Evolutionary conservation across 345 rosid genomes (phyloP).

Genomic region (Boechera retrofracta): DNA sequence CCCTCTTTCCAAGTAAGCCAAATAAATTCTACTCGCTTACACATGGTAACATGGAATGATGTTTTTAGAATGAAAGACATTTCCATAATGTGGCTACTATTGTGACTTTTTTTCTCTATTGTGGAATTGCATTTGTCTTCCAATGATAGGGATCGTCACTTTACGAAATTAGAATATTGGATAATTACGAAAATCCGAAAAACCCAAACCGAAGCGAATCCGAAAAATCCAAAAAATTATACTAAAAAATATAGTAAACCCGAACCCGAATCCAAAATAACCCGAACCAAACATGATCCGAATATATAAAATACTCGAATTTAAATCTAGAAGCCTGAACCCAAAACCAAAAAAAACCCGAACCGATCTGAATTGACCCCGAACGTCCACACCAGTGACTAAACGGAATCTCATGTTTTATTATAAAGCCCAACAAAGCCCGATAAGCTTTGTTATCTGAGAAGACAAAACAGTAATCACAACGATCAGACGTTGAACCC

Average conservation of each 20-base stretch:
- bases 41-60: conserved; percentile 8
- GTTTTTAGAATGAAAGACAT: neutral
- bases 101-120: neutral
- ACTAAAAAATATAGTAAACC: no score
- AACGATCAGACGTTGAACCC: conserved; percentile 34
- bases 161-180: conserved; percentile 14
- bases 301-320: no score
- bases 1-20: conserved; percentile 26
- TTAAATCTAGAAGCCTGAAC: no score
- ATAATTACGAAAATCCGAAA: neutral
- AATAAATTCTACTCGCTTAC: conserved; percentile 19
- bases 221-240: no score
- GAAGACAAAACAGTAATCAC: neutral
- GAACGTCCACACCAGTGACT: no score
- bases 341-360: no score
- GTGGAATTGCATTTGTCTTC: conserved; percentile 19
- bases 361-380: no score
- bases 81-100: neutral
- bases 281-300: no score
- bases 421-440: conserved; percentile 13
- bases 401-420: no score
- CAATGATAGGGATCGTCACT: conserved; percentile 9
- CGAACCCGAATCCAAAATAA: no score
- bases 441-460: neutral
- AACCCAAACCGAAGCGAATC: no score